Evolutionary conservation across 176 grass and related monocot species (phyloP), one percentile per base, ranked within the genome.

Genomic region (Lolium rigidum): DNA sequence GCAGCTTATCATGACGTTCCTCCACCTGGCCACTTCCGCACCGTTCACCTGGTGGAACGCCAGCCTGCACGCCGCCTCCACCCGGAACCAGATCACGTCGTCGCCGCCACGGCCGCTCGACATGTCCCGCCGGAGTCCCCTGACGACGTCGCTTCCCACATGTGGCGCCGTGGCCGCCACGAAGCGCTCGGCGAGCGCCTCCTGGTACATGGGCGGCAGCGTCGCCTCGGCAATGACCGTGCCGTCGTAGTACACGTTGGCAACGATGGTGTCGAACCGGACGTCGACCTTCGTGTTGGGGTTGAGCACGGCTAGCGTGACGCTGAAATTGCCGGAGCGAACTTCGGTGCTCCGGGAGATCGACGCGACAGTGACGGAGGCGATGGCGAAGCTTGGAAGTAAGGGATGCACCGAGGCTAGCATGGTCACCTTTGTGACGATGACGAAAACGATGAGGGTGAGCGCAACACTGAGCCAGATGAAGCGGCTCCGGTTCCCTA

Each of bases 51-150:
- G 48, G 35, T 69, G 16, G 66, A 69, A 69, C 66, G 35, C 66
- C 66, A 41, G 66, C 2, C 35, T 69, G 66, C 66, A 69, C 66
- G 66, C 38, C 66, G 66, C 66, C 35, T 69, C 66, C 35, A 69
- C 66, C 66, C 31, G 66, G 66, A 41, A 69, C 35, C 35, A 10
- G 64, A 38, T 17, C 35, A 20, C 7, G 17, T 10, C 28, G 28
- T 15, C 14, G 14, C 64, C 35, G 26, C 64, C 62, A 13, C 63
- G 11, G 48, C 11, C 63, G 26, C 63, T 24, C 26, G 13, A 26
- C 63, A 66, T 16, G 24, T 66, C 63, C 13, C 6, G 63, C 63
- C 26, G 6, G 63, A 66, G 26, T 66, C 26, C 63, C 26, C 5
- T 2, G 26, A 5, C 63, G 25, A 65, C 62, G 25, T 13, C 25